Percentiles rank a stretch among this genome's conserved stretches.
These are phyloP conservation scores for Komagataella phaffii DNA, from an alignment of 805 yeast species.

Conservation along the genomic window DNA sequence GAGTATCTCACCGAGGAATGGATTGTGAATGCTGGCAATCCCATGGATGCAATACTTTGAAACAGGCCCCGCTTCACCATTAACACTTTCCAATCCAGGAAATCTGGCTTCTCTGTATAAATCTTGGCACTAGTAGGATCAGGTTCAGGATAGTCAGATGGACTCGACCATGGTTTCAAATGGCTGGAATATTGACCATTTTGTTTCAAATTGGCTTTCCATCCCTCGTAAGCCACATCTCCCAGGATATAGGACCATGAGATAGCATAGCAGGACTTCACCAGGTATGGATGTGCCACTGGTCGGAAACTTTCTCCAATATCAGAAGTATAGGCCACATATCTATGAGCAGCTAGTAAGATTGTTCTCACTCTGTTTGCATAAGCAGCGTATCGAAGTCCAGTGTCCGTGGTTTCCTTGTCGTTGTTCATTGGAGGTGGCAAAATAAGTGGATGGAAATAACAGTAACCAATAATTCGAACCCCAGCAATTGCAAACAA, in stretches of 20 bases:
- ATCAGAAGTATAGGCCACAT: constrained; percentile 79
- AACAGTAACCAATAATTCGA: neutral
- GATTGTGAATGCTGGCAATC: constrained; percentile 75
- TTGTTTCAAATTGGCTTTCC: constrained; percentile 55
- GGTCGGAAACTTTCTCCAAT: constrained; percentile 82
- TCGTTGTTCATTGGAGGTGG: neutral
- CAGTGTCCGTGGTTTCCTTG: constrained; percentile 30
- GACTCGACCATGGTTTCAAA: constrained; percentile 45
- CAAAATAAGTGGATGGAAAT: neutral
- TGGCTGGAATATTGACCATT: constrained; percentile 53
- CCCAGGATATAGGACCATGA: constrained; percentile 69
- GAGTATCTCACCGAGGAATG: constrained; percentile 66
- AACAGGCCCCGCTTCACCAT: constrained; percentile 63
- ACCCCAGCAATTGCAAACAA: neutral
- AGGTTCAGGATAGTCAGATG: constrained; percentile 26
- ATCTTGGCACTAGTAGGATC: constrained; percentile 23
- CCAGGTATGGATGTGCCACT: constrained; percentile 59
- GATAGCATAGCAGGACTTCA: constrained; percentile 51
- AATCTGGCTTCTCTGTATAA: constrained; percentile 15
- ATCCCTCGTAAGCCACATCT: constrained; percentile 60
- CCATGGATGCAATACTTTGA: constrained; percentile 78
- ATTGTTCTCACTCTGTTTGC: constrained; percentile 65
- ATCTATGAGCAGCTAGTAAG: constrained; percentile 59
- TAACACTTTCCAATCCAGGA: constrained; percentile 51
- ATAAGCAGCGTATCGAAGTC: constrained; percentile 69